Conservation (phyloP, 257 asterid genomes). For the Przewalskia tangutica region DNA sequence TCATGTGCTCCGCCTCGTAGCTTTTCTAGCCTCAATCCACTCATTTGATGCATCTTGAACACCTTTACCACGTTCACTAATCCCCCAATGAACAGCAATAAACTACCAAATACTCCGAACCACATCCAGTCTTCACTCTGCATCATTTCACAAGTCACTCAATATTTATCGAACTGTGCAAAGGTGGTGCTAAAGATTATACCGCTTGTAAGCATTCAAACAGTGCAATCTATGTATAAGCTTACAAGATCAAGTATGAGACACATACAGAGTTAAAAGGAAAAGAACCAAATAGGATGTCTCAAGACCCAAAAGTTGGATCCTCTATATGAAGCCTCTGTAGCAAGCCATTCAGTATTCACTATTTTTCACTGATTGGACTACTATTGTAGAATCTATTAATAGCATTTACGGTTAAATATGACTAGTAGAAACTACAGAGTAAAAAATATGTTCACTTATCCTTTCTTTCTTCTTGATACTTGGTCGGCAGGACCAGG, state of each 20-base stretch:
- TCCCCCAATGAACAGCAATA: slow-evolving; percentile 55
- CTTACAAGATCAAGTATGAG: neutral
- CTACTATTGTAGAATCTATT: slow-evolving; percentile 11
- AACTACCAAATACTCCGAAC: slow-evolving; percentile 59
- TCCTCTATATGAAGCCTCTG: neutral
- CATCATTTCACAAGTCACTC: neutral
- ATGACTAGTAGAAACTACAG: neutral
- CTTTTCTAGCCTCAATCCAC: slow-evolving; percentile 58
- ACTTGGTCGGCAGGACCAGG: neutral
- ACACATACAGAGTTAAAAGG: neutral
- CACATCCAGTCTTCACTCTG: slow-evolving; percentile 64
- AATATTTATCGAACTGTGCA: neutral
- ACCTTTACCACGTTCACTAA: slow-evolving; percentile 65
- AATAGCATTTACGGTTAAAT: slow-evolving; percentile 8
- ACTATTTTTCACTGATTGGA: neutral
- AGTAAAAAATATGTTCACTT: neutral
- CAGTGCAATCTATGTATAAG: neutral
- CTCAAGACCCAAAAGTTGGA: neutral
- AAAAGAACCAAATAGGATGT: neutral
- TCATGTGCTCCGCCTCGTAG: slow-evolving; percentile 83
- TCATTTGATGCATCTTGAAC: slow-evolving; percentile 64
- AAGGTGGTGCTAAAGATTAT: neutral
- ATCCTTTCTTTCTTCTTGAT: neutral
- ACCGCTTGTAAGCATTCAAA: neutral
- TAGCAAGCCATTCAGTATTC: neutral